Evolutionary conservation across 148 eudicot species (phyloP), one percentile per base, ranked within the genome.

Genomic region (Rheum nobile): DNA sequence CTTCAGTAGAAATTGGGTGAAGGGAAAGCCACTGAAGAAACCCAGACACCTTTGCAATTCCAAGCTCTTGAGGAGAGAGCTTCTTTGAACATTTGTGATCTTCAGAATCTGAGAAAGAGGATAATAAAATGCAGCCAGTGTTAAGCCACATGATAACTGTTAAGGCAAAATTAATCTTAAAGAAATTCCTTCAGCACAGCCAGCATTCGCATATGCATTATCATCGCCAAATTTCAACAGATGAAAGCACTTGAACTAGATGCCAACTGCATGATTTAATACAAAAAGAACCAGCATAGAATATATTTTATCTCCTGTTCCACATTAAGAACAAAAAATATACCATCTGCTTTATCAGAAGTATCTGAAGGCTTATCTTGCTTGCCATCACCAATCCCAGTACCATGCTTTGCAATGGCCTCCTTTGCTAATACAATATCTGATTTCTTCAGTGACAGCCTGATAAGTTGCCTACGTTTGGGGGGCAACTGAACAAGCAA

Each of bases 1-100:
- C 74, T 77, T 90, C 91, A 63, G 86, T 69, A 75, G 88, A 71
- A 71, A 92, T 81, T 68, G 97, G 92, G 80, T 96, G 99, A 78
- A 96, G 85, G 52, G 92, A 84, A 63, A 96, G 94, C 99, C 99
- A 96, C 78, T 92, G 88, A 65, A 81, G 76, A 78, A 92, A 92
- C 43, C 99, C 97, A 73, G 83, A 77, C 52, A 96, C 76, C 80
- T 96, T 96, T 68, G 99, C 92, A 76, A 96, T 76, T 75, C 99
- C 97, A 78, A 96, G 81, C 76, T 84, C 89, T 78, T 92, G 89
- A 83, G 76, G 77, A 67, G 90, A 82, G n/a, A 90, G 92, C 75
- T 83, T 80, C 50, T 74, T 79, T 47, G 78, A 63, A 77, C 82
- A 86, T 75, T 42, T 78, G 72, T 22, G 48, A 67, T 77, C 71